Percentiles rank a stretch among this genome's conserved stretches.
Evolutionary conservation across 768 basidiomycete species (phyloP).

Genomic region (Zangia roseola): DNA sequence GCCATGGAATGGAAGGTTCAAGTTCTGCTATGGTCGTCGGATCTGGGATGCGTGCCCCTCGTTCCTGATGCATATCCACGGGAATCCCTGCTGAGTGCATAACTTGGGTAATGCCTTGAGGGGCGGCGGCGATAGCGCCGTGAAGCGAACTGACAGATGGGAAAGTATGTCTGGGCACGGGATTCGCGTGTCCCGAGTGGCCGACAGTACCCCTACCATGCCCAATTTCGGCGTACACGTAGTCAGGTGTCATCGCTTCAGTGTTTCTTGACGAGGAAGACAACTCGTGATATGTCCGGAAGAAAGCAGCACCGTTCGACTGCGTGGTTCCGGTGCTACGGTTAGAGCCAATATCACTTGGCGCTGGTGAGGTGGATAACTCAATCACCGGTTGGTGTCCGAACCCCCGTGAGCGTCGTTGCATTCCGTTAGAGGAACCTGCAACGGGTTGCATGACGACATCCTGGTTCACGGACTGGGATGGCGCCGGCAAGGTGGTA

Average conservation of each 20-base stretch:
- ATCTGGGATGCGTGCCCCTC: slow-evolving; percentile 9
- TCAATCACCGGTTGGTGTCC: slow-evolving; percentile 62
- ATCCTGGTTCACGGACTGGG: slow-evolving; percentile 16
- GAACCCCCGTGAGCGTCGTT: slow-evolving; percentile 41
- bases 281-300: slow-evolving; percentile 55
- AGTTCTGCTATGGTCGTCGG: slow-evolving; percentile 12
- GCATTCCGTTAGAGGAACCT: slow-evolving; percentile 37
- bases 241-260: slow-evolving; percentile 68
- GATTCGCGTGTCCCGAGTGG: slow-evolving; percentile 16
- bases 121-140: slow-evolving; percentile 14
- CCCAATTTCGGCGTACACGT: slow-evolving; percentile 74
- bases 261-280: slow-evolving; percentile 42
- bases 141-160: slow-evolving; percentile 23
- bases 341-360: slow-evolving; percentile 59
- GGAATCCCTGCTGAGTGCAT: slow-evolving; percentile 34
- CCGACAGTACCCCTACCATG: slow-evolving; percentile 57
- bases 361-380: slow-evolving; percentile 55
- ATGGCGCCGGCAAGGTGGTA: not conserved
- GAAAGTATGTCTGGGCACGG: slow-evolving; percentile 25
- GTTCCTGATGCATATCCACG: slow-evolving; percentile 22
- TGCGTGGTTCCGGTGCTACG: slow-evolving; percentile 51
- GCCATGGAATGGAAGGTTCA: slow-evolving; percentile 40
- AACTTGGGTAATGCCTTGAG: slow-evolving; percentile 35
- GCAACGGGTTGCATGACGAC: slow-evolving; percentile 35
- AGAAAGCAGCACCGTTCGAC: slow-evolving; percentile 60